A percentile compares a stretch with the other conserved stretches of the same genome.
Conservation (phyloP, 495 filamentous ascomycete genomes). For the Talaromyces ruber region DNA sequence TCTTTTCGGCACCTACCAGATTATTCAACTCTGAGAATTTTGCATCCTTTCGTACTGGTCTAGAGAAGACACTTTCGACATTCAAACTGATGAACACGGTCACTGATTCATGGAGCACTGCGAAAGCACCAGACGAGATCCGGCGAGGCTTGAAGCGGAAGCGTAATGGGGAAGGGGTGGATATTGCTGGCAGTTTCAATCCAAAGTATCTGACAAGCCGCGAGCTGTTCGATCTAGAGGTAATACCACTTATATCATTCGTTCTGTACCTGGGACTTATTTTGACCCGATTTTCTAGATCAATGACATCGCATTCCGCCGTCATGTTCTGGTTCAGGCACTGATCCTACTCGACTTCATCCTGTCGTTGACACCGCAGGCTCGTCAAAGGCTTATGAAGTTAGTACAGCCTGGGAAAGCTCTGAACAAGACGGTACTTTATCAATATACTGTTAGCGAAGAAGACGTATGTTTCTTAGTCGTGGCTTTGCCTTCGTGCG, state of each 20-base stretch:
- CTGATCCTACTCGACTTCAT: slow-evolving; percentile 92
- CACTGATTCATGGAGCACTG: slow-evolving; percentile 34
- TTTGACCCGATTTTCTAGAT: slow-evolving; percentile 40
- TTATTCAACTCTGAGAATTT: slow-evolving; percentile 67
- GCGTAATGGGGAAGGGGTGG: slow-evolving; percentile 47
- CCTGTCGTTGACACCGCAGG: slow-evolving; percentile 72
- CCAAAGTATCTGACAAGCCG: slow-evolving; percentile 93
- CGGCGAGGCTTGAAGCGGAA: slow-evolving; percentile 67
- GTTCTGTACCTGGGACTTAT: neutral
- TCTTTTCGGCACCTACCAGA: slow-evolving; percentile 81
- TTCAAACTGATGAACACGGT: slow-evolving; percentile 77
- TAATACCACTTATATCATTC: slow-evolving; percentile 18
- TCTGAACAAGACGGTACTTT: slow-evolving; percentile 77
- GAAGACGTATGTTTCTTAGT: slow-evolving; percentile 57
- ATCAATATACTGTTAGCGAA: slow-evolving; percentile 63
- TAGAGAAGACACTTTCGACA: slow-evolving; percentile 68
- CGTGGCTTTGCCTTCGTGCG: slow-evolving; percentile 10
- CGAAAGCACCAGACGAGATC: slow-evolving; percentile 50
- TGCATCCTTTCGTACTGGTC: slow-evolving; percentile 62
- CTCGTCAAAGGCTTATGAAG: slow-evolving; percentile 66
- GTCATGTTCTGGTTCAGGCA: slow-evolving; percentile 89
- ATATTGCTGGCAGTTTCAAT: slow-evolving; percentile 73
- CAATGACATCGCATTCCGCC: slow-evolving; percentile 84
- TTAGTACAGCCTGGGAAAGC: slow-evolving; percentile 28
- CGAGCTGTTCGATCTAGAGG: slow-evolving; percentile 92